Percentiles rank a stretch among this genome's conserved stretches.
phyloP scores from a whole-genome alignment of 2,329 filamentous ascomycete species.

The Penicillium sclerotiorum region DNA sequence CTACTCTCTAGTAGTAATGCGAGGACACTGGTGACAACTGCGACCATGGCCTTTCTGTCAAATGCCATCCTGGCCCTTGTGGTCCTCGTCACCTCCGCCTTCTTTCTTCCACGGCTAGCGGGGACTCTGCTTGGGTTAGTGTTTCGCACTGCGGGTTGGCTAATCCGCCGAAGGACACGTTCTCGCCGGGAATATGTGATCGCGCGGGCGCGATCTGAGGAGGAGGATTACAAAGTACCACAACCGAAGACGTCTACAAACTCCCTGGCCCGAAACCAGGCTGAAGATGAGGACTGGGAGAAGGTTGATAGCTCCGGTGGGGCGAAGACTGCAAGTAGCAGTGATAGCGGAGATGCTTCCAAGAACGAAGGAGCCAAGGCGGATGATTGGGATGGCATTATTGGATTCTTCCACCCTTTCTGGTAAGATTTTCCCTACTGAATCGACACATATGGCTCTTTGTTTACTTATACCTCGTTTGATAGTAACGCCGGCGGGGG shows the following conservation, averaged over 20 bases:
- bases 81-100: constrained; percentile 34
- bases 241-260: constrained; percentile 27
- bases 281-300: constrained; percentile 69
- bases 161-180: constrained; percentile 64
- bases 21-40: constrained; percentile 19
- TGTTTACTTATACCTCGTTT: constrained; percentile 19
- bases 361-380: constrained; percentile 34
- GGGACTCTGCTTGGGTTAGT: constrained; percentile 36
- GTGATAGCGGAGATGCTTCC: constrained; percentile 43
- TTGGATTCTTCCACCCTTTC: constrained; percentile 98
- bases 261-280: constrained; percentile 23
- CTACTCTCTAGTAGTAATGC: constrained; percentile 22
- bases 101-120: constrained; percentile 39
- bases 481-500: constrained; percentile 92
- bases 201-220: constrained; percentile 48
- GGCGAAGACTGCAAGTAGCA: constrained; percentile 48
- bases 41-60: constrained; percentile 38
- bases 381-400: constrained; percentile 77
- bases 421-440: constrained; percentile 61
- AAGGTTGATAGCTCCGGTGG: constrained; percentile 61
- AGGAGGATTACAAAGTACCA: constrained; percentile 37
- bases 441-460: constrained; percentile 2
- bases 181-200: constrained; percentile 62
- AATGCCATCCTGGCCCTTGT: constrained; percentile 36
- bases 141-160: constrained; percentile 58